These are phyloP conservation scores for Aspergillus aculeatus DNA, from an alignment of 2,329 filamentous ascomycete species.

Conservation along the genomic window DNA sequence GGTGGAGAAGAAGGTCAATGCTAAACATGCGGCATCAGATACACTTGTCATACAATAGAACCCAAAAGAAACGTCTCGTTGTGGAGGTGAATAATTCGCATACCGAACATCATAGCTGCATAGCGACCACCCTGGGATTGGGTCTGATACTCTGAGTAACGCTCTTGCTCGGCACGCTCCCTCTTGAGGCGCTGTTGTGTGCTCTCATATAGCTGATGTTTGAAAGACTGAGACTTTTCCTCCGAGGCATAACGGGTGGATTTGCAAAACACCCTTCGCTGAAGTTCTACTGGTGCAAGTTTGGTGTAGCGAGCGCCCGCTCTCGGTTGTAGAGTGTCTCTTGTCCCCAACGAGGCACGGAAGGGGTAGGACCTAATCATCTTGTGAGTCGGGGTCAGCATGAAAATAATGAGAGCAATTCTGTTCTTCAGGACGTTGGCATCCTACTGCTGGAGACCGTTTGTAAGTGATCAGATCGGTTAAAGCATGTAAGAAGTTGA, in stretches of 20 bases:
- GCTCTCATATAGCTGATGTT: conserved; percentile 62
- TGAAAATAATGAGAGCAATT: neutral
- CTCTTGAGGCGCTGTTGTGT: conserved; percentile 58
- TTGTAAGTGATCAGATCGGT: neutral
- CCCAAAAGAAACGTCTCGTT: neutral
- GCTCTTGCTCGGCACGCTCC: conserved; percentile 57
- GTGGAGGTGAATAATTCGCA: conserved; percentile 4
- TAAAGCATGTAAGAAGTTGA: neutral
- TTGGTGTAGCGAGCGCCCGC: neutral
- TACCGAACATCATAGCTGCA: conserved; percentile 40
- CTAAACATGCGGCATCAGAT: conserved; percentile 34
- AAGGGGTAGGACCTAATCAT: neutral
- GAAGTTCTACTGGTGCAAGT: neutral
- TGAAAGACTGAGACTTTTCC: conserved; percentile 51
- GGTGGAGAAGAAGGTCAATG: conserved; percentile 50
- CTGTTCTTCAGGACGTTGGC: neutral
- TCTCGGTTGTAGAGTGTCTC: neutral
- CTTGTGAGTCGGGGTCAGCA: neutral
- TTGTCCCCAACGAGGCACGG: neutral
- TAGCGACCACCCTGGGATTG: conserved; percentile 40
- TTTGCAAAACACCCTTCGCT: neutral
- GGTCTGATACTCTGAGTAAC: conserved; percentile 47
- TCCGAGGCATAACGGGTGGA: conserved; percentile 14
- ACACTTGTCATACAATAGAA: neutral
- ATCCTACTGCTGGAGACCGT: neutral